A percentile compares a stretch with the other conserved stretches of the same genome.
These are phyloP conservation scores for Clitoria ternatea DNA, from an alignment of 306 rosid genomes.

Conservation along the genomic window DNA sequence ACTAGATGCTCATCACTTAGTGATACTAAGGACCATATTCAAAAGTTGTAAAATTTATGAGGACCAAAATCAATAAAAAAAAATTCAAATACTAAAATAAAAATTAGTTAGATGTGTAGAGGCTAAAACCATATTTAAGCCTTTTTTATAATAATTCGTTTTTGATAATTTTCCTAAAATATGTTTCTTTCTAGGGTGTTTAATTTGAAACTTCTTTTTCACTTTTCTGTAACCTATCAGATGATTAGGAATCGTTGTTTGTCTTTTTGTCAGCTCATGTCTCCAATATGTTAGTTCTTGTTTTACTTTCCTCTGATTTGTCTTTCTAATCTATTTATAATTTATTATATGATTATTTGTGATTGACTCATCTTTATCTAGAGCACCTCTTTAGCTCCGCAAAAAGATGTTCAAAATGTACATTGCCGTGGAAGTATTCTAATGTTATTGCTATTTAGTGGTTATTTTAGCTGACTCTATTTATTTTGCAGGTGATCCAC, in stretches of 20 bases:
- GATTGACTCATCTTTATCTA: background rate
- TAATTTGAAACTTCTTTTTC: background rate
- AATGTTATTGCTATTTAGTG: background rate
- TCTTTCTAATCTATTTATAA: conserved; percentile 13
- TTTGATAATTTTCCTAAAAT: background rate
- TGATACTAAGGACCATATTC: too few species aligned
- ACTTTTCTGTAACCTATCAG: background rate
- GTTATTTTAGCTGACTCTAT: conserved; percentile 18
- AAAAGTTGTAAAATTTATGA: too few species aligned
- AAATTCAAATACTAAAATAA: too few species aligned
- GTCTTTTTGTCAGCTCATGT: background rate
- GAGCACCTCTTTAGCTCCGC: background rate
- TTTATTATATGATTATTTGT: background rate
- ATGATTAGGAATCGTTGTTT: background rate
- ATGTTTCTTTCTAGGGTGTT: background rate
- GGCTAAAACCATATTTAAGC: too few species aligned
- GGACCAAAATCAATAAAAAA: too few species aligned
- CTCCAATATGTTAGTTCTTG: background rate
- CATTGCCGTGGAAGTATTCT: background rate
- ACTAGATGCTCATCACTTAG: too few species aligned
- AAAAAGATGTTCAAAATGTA: background rate
- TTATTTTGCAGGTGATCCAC: conserved; percentile 71
- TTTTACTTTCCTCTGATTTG: conserved; percentile 6
- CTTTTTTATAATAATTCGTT: background rate
- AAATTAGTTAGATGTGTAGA: too few species aligned